These are phyloP conservation scores for Roridomyces roridus DNA, from an alignment of 768 basidiomycete genomes.

Conservation along the genomic window DNA sequence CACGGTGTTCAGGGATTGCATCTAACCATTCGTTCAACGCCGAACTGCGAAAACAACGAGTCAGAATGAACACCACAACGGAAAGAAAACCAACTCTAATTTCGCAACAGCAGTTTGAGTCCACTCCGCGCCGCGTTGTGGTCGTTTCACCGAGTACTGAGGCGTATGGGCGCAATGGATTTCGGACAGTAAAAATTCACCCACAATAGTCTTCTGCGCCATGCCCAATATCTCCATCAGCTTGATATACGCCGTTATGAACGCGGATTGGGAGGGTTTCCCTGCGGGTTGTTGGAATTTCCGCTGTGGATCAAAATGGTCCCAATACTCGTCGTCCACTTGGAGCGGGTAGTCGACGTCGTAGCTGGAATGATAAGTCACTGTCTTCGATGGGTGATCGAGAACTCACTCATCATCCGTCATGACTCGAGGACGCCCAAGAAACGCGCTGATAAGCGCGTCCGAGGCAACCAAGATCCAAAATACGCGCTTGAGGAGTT, in stretches of 20 bases:
- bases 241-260: constrained; percentile 48
- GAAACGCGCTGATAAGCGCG: constrained; percentile 36
- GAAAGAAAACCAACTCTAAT: constrained; percentile 37
- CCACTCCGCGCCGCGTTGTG: constrained; percentile 34
- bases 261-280: constrained; percentile 48
- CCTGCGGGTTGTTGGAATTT: constrained; percentile 57
- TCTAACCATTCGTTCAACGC: constrained; percentile 59
- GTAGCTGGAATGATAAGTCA: constrained; percentile 32
- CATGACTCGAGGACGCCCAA: constrained; percentile 63
- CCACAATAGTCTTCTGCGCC: constrained; percentile 57
- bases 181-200: too few relatives aligned
- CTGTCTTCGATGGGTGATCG: background rate
- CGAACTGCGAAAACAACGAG: constrained; percentile 36
- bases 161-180: too few relatives aligned
- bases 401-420: constrained; percentile 58
- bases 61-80: background rate
- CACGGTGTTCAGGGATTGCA: constrained; percentile 50
- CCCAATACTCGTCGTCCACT: constrained; percentile 70
- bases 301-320: constrained; percentile 42
- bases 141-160: constrained; percentile 15
- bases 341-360: constrained; percentile 62
- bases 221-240: constrained; percentile 56
- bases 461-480: constrained; percentile 20
- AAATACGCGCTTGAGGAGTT: constrained; percentile 3
- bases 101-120: constrained; percentile 52